Conservation (phyloP, 331 rosid species). For the Prunus yedoensis region DNA sequence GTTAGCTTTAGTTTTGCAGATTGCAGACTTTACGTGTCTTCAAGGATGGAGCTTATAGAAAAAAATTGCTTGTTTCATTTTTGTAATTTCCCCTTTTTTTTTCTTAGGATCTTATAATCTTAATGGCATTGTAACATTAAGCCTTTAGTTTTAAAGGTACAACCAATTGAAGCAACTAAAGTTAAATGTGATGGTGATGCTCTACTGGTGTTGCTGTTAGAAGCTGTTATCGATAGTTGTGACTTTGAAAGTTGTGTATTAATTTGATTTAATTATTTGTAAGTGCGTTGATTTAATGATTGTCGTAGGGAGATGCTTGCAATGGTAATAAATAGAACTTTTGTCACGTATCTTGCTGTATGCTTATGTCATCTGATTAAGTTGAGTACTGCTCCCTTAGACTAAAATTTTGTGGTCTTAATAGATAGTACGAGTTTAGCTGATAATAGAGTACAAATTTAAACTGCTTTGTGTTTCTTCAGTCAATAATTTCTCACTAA, state of each 20-base stretch:
- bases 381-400: neutral
- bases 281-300: neutral
- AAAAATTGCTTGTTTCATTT: neutral
- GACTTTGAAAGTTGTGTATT: neutral
- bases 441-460: neutral
- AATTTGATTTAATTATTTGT: neutral
- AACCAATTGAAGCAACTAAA: neutral
- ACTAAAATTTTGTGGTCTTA: neutral
- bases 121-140: neutral
- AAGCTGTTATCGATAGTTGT: neutral
- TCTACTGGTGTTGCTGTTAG: neutral
- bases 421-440: neutral
- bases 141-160: neutral
- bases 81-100: neutral
- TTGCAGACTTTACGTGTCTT: neutral
- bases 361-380: neutral
- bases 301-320: neutral
- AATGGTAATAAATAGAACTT: neutral
- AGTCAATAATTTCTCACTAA: conserved; percentile 18
- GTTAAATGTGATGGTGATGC: neutral
- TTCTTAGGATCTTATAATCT: neutral
- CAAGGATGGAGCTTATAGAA: neutral
- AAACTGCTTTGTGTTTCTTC: conserved; percentile 13
- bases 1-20: neutral
- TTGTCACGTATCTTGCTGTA: neutral